phyloP scores from a whole-genome alignment of 148 eudicot species.

The Rhododendron simsii region DNA sequence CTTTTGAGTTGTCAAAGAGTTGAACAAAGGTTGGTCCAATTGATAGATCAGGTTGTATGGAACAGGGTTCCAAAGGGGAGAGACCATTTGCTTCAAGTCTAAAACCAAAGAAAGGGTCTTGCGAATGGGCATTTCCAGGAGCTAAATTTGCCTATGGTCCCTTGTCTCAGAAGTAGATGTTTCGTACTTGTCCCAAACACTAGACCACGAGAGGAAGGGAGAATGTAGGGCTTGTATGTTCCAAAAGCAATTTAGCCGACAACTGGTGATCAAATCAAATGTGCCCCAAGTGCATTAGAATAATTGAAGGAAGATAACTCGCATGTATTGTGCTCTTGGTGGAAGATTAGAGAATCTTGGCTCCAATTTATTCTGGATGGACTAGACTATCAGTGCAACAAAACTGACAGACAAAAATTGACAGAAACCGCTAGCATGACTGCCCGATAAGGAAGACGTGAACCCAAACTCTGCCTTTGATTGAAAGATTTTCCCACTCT shows the following conservation, averaged over 20 bases:
- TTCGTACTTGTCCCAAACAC: not conserved
- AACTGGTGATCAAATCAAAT: not conserved
- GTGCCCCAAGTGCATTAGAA: not conserved
- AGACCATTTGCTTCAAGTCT: not conserved
- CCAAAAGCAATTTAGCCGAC: not conserved
- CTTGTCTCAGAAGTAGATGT: not conserved
- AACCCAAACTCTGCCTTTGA: not conserved
- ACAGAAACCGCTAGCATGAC: not conserved
- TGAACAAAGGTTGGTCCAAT: not conserved
- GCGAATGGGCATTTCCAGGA: not conserved
- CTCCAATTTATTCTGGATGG: not conserved
- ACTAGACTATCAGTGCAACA: not conserved
- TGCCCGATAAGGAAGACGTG: not conserved
- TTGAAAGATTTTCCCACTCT: not conserved
- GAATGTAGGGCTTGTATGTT: not conserved
- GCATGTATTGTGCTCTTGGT: not conserved
- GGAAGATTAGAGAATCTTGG: not conserved
- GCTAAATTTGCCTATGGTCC: not conserved
- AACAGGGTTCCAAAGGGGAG: not conserved
- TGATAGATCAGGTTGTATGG: not conserved
- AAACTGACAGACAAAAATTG: not conserved
- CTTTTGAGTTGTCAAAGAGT: not conserved
- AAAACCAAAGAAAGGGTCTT: not conserved
- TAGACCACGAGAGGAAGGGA: not conserved
- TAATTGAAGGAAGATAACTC: not conserved